These are phyloP conservation scores for Lodderomyces oxycetoniae DNA, from an alignment of 1,139 yeast genomes.

Conservation along the genomic window DNA sequence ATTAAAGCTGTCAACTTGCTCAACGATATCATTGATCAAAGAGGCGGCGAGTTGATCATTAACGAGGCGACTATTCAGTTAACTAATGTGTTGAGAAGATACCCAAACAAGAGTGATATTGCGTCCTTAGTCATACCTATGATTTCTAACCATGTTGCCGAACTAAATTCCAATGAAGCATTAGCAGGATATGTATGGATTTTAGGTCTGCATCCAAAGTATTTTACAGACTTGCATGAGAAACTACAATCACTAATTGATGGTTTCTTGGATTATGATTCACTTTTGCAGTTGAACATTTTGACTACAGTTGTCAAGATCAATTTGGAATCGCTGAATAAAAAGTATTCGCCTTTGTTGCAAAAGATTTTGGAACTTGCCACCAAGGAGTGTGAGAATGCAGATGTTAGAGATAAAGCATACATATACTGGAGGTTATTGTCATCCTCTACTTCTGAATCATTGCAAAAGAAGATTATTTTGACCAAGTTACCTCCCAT, in stretches of 20 bases:
- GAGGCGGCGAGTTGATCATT: slow-evolving; percentile 67
- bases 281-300: slow-evolving; percentile 70
- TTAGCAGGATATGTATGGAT: slow-evolving; percentile 83
- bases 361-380: slow-evolving; percentile 74
- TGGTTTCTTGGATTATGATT: slow-evolving; percentile 66
- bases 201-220: slow-evolving; percentile 80
- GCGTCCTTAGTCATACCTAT: slow-evolving; percentile 68
- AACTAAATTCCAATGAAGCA: slow-evolving; percentile 58
- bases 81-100: slow-evolving; percentile 75
- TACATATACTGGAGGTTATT: slow-evolving; percentile 91
- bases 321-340: slow-evolving; percentile 39
- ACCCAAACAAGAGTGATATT: slow-evolving; percentile 56
- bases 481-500: slow-evolving; percentile 66
- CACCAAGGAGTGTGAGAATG: slow-evolving; percentile 76
- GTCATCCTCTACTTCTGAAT: slow-evolving; percentile 49
- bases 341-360: slow-evolving; percentile 41
- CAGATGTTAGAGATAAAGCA: slow-evolving; percentile 93
- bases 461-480: slow-evolving; percentile 46
- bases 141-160: slow-evolving; percentile 55
- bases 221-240: slow-evolving; percentile 52
- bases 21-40: slow-evolving; percentile 68
- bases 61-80: slow-evolving; percentile 78
- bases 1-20: slow-evolving; percentile 73
- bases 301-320: slow-evolving; percentile 78
- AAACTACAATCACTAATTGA: slow-evolving; percentile 49